A percentile compares a stretch with the other conserved stretches of the same genome.
phyloP scores from a whole-genome alignment of 108 stramenopile species.

The Cylindrotheca closterium region DNA sequence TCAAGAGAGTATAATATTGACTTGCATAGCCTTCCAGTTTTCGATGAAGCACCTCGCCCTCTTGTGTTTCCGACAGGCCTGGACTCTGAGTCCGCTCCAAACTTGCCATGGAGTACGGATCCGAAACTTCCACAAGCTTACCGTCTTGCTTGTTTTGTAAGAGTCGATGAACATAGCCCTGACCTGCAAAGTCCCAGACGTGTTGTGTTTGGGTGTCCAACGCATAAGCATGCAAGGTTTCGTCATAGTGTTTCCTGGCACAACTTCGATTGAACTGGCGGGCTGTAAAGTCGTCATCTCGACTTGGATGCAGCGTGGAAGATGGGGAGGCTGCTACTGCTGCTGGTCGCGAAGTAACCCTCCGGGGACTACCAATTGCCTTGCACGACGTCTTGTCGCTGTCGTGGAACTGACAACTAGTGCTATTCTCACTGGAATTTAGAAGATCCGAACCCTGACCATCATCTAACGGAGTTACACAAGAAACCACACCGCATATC shows the following conservation, averaged over 20 bases:
- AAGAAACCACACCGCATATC: slow-evolving; percentile 87
- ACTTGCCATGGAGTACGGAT: slow-evolving; percentile 61
- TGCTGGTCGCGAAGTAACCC: not conserved
- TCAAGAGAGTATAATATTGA: slow-evolving; percentile 88
- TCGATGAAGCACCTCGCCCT: slow-evolving; percentile 86
- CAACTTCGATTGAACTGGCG: slow-evolving; percentile 39
- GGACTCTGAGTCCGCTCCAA: slow-evolving; percentile 63
- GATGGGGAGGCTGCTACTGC: not conserved
- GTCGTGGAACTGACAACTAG: slow-evolving; percentile 1
- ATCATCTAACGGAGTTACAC: slow-evolving; percentile 25
- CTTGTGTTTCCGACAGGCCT: slow-evolving; percentile 67
- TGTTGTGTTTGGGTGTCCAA: slow-evolving; percentile 92
- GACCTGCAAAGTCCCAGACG: slow-evolving; percentile 96
- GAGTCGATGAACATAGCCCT: slow-evolving; percentile 93
- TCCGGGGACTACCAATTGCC: not conserved
- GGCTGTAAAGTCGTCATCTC: slow-evolving; percentile 9
- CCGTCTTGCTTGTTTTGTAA: slow-evolving; percentile 90
- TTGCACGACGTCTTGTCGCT: slow-evolving; percentile 7
- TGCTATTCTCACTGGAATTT: not conserved
- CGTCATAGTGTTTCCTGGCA: slow-evolving; percentile 83
- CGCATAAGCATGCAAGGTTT: slow-evolving; percentile 94
- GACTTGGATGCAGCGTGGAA: not conserved
- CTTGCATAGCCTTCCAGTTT: slow-evolving; percentile 88
- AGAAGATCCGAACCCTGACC: not conserved
- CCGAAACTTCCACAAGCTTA: slow-evolving; percentile 88